Base-by-base conservation (phyloP, 2,329 filamentous ascomycete species). In the Penicillium italicum region DNA sequence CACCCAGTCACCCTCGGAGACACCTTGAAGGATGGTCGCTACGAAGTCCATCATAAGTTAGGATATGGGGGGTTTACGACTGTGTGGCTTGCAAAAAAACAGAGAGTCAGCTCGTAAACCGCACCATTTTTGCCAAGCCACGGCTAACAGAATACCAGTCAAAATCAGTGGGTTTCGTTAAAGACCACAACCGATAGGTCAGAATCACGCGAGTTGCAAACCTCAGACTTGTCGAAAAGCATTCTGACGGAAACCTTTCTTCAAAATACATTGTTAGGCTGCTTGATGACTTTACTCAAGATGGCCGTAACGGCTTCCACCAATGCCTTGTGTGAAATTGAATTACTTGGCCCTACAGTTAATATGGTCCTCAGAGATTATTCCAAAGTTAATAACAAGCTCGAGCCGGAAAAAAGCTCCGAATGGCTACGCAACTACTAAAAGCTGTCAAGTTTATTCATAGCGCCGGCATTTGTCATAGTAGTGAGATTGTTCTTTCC, bases 1-100 rank as follows among this genome's bases (percentile, higher is more conserved):
- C 76, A 80, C 62, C 77, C 78, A 2, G 68, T 77, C 9, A 63
- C 60, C 5, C 66, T 80, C 5, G 76, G 74, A 20, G 74, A 79
- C 44, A 50, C 61, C 1, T 77, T 79, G 55, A 59, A 75, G 18
- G 44, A 71, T 52, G 72, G 67, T 20, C 72, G 74, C 31, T 81
- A 80, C 57, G 66, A 69, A 40, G 64, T 79, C 40, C 61, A 76
- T 48, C 72, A 77, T 50, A 80, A 80, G 62, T 62, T 80, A 30
- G 77, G 77, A 28, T 75, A 69, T 31, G 77, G 78, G 22, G 71
- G 72, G 1, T 78, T 65, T 59, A 75, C 76, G 5, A 80, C 76
- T 8, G 73, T 79, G 36, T 80, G 76, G 78, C 71, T 79, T 36
- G 76, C 74, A 43, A 62, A 63, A 63, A 2, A 69, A 75, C 60